Evolutionary conservation across 2,329 filamentous ascomycete genomes (phyloP).

Genomic region (Colletotrichum sp.): DNA sequence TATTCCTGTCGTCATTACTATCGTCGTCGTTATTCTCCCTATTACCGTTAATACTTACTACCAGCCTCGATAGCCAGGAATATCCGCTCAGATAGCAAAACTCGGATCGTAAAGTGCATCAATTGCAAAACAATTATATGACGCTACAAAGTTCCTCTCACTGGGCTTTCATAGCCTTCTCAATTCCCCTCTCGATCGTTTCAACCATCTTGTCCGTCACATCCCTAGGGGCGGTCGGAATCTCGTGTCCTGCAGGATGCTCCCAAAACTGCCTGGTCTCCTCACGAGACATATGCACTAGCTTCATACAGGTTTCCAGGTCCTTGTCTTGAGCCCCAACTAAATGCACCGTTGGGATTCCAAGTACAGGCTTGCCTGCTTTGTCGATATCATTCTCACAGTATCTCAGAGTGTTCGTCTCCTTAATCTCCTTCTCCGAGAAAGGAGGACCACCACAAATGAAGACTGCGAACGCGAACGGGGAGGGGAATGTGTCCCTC

Average conservation of each 20-base stretch:
- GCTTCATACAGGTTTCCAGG: neutral
- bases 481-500: neutral
- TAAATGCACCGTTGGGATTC: neutral
- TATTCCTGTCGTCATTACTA: too few species aligned
- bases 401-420: neutral
- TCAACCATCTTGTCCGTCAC: neutral
- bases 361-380: neutral
- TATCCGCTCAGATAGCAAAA: too few species aligned
- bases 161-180: neutral
- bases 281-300: neutral
- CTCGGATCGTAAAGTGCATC: neutral
- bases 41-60: too few species aligned
- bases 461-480: neutral
- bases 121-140: neutral
- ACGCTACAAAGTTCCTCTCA: accelerated
- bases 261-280: neutral
- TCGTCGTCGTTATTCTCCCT: too few species aligned
- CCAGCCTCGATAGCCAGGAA: too few species aligned
- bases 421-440: neutral
- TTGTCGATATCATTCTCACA: neutral
- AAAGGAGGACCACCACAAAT: neutral
- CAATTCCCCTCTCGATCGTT: neutral
- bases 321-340: neutral
- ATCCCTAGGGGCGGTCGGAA: neutral
- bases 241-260: neutral